Evolutionary conservation across 1,284 basidiomycete genomes (phyloP), one percentile per base, ranked within the genome.

Genomic region (Ceratobasidium sp.): DNA sequence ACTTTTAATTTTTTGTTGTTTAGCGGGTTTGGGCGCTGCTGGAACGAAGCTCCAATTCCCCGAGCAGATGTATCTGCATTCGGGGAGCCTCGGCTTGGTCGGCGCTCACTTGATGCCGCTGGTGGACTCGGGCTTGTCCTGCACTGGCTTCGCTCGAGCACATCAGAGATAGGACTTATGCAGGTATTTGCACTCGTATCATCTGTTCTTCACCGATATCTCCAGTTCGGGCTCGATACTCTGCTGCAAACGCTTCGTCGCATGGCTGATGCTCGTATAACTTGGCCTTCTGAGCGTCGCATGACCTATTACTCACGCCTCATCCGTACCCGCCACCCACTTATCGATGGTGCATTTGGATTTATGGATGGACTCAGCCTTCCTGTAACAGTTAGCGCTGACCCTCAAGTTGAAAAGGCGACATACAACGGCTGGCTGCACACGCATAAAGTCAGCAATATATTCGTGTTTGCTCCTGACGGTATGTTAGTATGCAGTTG

Each of bases 351-450:
- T 0, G 87, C 86, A 6, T 87, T 89, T 82, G 86, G 84, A 4
- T 80, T 73, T 40, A 71, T 84, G 3, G 83, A 85, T 77, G 84
- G 84, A 0, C 65, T 85, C 3, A 84, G 84, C 52, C 64, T 85
- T 1, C 78, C 80, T 1, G 79, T 81, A 0, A 79, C 81, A 15
- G 68, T 67, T 0, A 82, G 83, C 0, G 74, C 77, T 48, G 85
- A 89, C 81, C 78, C 80, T 0, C 85, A 87, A 17, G 82, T 88
- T 1, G 86, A 89, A 79, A 89, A 90, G 82, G 84, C 85, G 0
- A 88, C 86, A 3, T 89, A 85, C 78, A 89, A 89, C 84, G 86
- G 87, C 0, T 90, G 88, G 88, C 71, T 86, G 0, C 83, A 84
- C 62, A 84, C 83, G 0, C 88, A 89, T 77, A 87, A 82, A 56